Evolutionary conservation across 2,329 filamentous ascomycete genomes (phyloP).

Genomic region (Penicillium sp.): DNA sequence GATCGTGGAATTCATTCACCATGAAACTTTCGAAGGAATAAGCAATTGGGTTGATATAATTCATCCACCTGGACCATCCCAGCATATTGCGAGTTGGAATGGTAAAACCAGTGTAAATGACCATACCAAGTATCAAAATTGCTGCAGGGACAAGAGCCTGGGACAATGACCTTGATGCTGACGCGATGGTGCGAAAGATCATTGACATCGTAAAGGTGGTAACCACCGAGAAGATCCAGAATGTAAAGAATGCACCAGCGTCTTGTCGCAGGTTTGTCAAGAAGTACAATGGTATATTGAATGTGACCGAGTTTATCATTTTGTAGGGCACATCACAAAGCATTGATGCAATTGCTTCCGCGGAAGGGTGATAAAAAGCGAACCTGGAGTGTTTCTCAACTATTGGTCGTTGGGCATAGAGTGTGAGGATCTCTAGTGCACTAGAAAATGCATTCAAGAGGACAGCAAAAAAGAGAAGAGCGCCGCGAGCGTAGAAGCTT

Average conservation of each 20-base stretch:
- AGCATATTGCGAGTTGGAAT: constrained; percentile 65
- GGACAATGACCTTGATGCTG: constrained; percentile 68
- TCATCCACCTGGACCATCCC: constrained; percentile 81
- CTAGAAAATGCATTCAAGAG: constrained; percentile 75
- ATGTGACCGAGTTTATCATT: constrained; percentile 71
- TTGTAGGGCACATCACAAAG: constrained; percentile 85
- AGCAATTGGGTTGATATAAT: constrained; percentile 76
- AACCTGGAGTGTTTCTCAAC: constrained; percentile 89
- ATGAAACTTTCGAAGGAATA: constrained; percentile 79
- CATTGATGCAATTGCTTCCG: constrained; percentile 87
- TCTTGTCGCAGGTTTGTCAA: constrained; percentile 79
- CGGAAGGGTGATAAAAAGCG: constrained; percentile 85
- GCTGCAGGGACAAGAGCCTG: constrained; percentile 62
- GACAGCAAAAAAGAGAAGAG: constrained; percentile 82
- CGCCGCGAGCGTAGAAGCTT: constrained; percentile 77
- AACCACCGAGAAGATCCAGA: constrained; percentile 68
- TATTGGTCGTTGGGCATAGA: constrained; percentile 87
- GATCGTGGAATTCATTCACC: constrained; percentile 59
- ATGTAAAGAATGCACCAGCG: constrained; percentile 81
- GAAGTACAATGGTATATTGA: constrained; percentile 84
- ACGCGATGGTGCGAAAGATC: constrained; percentile 82
- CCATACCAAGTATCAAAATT: constrained; percentile 49
- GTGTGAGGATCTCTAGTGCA: constrained; percentile 68
- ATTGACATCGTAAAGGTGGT: constrained; percentile 77
- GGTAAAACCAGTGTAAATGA: constrained; percentile 57